A percentile compares a stretch with the other conserved stretches of the same genome.
phyloP scores from a whole-genome alignment of 2,329 filamentous ascomycete species.

The Alternaria angustiovoidea region DNA sequence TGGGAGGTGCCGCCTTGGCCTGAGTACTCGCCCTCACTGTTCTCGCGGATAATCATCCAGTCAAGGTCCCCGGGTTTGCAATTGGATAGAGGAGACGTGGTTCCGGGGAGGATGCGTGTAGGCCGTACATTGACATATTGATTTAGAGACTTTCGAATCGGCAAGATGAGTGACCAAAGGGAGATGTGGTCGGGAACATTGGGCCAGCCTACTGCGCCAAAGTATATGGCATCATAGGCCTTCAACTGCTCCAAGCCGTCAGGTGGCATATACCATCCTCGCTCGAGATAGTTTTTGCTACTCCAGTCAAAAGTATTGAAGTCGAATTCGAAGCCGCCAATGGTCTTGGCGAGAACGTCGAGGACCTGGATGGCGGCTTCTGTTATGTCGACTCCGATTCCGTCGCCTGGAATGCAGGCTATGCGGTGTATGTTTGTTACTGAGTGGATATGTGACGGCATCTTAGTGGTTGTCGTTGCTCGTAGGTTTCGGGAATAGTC shows the following conservation, averaged over 20 bases:
- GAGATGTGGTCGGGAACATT: slow-evolving; percentile 72
- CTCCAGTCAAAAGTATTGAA: slow-evolving; percentile 63
- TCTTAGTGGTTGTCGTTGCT: slow-evolving; percentile 16
- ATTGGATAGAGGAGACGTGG: slow-evolving; percentile 51
- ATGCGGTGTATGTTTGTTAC: slow-evolving; percentile 43
- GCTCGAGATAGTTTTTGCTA: slow-evolving; percentile 58
- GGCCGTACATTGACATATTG: slow-evolving; percentile 74
- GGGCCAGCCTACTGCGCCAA: slow-evolving; percentile 67
- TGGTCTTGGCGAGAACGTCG: slow-evolving; percentile 54
- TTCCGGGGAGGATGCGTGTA: slow-evolving; percentile 55
- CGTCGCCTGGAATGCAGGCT: slow-evolving; percentile 45
- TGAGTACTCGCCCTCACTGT: slow-evolving; percentile 59
- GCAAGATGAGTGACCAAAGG: slow-evolving; percentile 72
- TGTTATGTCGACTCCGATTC: slow-evolving; percentile 46
- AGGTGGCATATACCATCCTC: slow-evolving; percentile 62
- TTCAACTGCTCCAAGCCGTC: slow-evolving; percentile 61
- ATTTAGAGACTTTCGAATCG: slow-evolving; percentile 72
- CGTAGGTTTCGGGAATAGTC: not conserved
- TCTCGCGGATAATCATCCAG: slow-evolving; percentile 60
- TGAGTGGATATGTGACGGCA: slow-evolving; percentile 36
- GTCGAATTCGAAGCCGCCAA: slow-evolving; percentile 58
- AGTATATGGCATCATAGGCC: slow-evolving; percentile 65
- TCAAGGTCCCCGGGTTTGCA: slow-evolving; percentile 51
- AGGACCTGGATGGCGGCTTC: slow-evolving; percentile 39
- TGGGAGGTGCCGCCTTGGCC: slow-evolving; percentile 58